A percentile compares a stretch with the other conserved stretches of the same genome.
Conservation (phyloP, 331 rosid species). For the Malus hybrid region DNA sequence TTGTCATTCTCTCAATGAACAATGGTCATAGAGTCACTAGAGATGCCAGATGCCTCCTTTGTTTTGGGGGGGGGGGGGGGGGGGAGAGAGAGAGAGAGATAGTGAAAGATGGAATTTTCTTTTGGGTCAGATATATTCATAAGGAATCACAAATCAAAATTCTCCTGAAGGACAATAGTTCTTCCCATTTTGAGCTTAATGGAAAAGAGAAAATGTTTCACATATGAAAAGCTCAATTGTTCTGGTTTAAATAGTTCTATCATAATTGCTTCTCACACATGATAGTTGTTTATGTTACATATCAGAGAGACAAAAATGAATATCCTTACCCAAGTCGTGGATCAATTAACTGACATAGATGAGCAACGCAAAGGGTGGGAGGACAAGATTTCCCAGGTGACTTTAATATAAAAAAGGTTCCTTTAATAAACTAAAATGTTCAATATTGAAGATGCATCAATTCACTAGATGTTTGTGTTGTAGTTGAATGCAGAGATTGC, state of each 20-base stretch:
- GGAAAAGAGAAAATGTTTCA: not conserved
- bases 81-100: too few relatives aligned
- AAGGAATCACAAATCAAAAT: not conserved
- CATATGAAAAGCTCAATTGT: not conserved
- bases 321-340: constrained; percentile 33
- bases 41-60: not conserved
- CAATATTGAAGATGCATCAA: not conserved
- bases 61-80: too few relatives aligned
- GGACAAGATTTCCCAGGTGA: constrained; percentile 51
- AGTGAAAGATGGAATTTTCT: too few relatives aligned
- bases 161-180: not conserved
- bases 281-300: not conserved
- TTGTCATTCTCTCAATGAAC: not conserved
- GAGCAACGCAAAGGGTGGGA: constrained; percentile 40
- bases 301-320: constrained; percentile 48
- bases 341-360: constrained; percentile 43
- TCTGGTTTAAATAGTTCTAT: not conserved
- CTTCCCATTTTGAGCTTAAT: not conserved
- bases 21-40: not conserved
- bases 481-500: constrained; percentile 64
- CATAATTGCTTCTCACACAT: not conserved
- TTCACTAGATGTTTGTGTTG: constrained; percentile 6
- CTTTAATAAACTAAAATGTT: not conserved
- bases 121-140: too few relatives aligned
- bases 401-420: not conserved